Base-by-base conservation (phyloP, 2,329 filamentous ascomycete genomes). In the Zopfia rhizophila region DNA sequence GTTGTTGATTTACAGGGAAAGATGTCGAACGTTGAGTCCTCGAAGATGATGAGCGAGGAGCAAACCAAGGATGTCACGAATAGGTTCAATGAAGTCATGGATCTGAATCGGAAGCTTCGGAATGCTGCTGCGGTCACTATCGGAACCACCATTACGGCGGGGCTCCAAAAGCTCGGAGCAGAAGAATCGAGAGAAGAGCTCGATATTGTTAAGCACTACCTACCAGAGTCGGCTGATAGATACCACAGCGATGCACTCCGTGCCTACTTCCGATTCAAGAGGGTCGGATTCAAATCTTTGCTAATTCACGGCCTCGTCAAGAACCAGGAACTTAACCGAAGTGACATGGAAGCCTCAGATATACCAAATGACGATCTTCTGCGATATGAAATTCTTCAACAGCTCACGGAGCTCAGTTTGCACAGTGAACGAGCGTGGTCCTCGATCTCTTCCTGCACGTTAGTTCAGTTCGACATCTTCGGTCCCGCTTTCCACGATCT, bases 81-180 rank as follows among this genome's bases (percentile, higher is more conserved):
- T 61, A 88, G 91, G 52, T 96, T 93, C 31, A 85, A 91, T 53
- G 91, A 93, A 41, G 96, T 99, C 88, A 89, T 96, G 84, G 93
- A 99, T 64, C 82, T 99, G 32, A 97, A 97, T 72, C 84, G 93
- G 82, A 95, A 96, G 74, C 82, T 99, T 30, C 93, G 96, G 65
- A 83, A 89, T 44, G 95, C 91, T 10, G 91, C 91, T 8, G 84
- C 91, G 28, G 96, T 96, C 76, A 89, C 93, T 3, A 93, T 96
- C 69, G 87, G 90, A 63, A 97, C 96, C 76, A 91, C 91, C 0
- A 96, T 99, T 52, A 92, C 97, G 57, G 80, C 97, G 21, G 92
- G 97, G 69, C 78, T 97, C 45, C 84, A 88, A 40, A 87, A 89
- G 45, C 82, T 97, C 65, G 91, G 96, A 60, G 91, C 92, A 0